These are phyloP conservation scores for Suillus subaureus DNA, from an alignment of 768 basidiomycete species.

Conservation along the genomic window DNA sequence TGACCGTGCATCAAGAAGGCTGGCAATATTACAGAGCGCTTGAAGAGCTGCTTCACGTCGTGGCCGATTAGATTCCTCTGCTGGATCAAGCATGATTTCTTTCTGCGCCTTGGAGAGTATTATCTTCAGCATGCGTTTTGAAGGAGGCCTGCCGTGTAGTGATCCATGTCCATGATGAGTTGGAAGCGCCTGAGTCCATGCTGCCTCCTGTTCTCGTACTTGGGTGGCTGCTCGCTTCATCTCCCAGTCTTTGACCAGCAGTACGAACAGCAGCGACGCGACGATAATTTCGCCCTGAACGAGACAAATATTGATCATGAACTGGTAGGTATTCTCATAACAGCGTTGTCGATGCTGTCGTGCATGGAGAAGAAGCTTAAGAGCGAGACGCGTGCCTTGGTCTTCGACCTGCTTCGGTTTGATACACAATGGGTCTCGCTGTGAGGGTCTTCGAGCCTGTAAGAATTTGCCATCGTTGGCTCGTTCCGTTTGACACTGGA, in stretches of 20 bases:
- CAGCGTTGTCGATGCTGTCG: conserved; percentile 56
- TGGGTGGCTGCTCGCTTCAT: conserved; percentile 33
- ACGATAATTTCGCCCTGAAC: conserved; percentile 80
- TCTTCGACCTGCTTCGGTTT: conserved; percentile 39
- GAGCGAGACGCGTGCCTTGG: conserved; percentile 48
- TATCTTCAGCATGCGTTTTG: conserved; percentile 34
- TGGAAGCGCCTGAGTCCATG: conserved; percentile 16
- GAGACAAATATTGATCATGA: conserved; percentile 63
- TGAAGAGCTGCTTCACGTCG: conserved; percentile 48
- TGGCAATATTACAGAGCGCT: conserved; percentile 60
- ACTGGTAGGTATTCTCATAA: conserved; percentile 60
- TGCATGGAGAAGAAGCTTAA: conserved; percentile 55
- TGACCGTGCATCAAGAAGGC: conserved; percentile 50
- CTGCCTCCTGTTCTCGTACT: conserved; percentile 21
- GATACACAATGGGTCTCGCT: conserved; percentile 28
- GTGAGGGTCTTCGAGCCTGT: conserved; percentile 17
- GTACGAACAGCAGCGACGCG: conserved; percentile 70
- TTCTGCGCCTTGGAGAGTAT: conserved; percentile 34
- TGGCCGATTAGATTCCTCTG: conserved; percentile 20
- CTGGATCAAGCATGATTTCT: conserved; percentile 31
- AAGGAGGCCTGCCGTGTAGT: conserved; percentile 18
- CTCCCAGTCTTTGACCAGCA: conserved; percentile 67
- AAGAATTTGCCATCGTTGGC: conserved; percentile 19
- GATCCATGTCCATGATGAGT: conserved; percentile 18
- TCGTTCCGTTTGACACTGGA: conserved; percentile 23